A percentile compares a stretch with the other conserved stretches of the same genome.
phyloP scores from a whole-genome alignment of 176 grass and related monocot species.

The Cenchrus americanus region DNA sequence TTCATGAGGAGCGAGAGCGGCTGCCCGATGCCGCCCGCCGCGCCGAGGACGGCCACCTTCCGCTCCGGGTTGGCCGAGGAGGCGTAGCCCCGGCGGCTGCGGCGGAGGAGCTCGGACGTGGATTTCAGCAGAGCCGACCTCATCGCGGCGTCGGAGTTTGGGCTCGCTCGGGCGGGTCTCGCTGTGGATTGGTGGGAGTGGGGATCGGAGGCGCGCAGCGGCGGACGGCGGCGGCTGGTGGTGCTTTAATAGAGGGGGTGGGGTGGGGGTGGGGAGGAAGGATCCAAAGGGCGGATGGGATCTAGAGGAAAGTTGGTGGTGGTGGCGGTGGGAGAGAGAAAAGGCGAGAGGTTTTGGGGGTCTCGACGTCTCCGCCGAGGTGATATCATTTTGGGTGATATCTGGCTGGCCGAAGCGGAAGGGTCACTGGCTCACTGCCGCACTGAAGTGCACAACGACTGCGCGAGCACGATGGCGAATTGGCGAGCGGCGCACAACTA shows the following conservation, averaged over 20 bases:
- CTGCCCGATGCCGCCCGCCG: constrained; percentile 76
- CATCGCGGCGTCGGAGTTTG: constrained; percentile 24
- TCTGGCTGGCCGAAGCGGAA: constrained; percentile 28
- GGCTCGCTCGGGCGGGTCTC: not conserved
- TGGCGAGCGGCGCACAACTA: not conserved
- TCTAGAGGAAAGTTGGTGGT: constrained; percentile 10
- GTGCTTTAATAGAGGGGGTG: constrained; percentile 18
- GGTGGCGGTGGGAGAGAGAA: constrained; percentile 1
- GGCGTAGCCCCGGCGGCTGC: constrained; percentile 27
- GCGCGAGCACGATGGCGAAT: constrained; percentile 2
- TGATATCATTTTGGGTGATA: not conserved
- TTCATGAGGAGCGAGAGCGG: constrained; percentile 74
- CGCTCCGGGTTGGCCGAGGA: constrained; percentile 37
- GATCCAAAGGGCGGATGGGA: constrained; percentile 34
- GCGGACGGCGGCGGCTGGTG: not conserved
- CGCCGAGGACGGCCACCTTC: constrained; percentile 75
- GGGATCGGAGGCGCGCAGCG: not conserved
- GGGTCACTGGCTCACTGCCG: not conserved
- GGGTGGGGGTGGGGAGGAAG: not conserved
- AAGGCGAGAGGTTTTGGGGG: not conserved
- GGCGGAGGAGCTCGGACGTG: constrained; percentile 48
- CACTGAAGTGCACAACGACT: not conserved
- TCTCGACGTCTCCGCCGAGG: constrained; percentile 36
- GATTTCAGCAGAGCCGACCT: constrained; percentile 53
- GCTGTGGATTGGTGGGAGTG: not conserved